phyloP scores from a whole-genome alignment of 2,329 filamentous ascomycete species.

The Cladosporium sp. region DNA sequence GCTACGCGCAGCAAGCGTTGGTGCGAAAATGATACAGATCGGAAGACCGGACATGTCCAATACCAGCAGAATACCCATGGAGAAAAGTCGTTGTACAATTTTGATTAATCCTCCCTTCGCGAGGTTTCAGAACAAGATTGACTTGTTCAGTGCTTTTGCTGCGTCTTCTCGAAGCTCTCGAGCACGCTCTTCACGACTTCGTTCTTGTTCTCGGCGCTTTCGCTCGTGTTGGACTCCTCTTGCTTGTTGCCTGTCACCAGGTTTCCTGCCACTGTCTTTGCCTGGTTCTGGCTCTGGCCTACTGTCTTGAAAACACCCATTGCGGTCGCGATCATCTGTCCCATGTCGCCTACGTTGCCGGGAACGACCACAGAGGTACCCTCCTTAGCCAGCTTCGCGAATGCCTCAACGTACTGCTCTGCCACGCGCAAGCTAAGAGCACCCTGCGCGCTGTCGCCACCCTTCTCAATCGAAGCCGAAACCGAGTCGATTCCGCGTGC shows the following conservation, averaged over 20 bases:
- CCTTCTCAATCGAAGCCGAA: slow-evolving; percentile 68
- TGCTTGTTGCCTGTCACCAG: slow-evolving; percentile 17
- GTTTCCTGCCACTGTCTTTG: slow-evolving; percentile 64
- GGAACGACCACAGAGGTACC: slow-evolving; percentile 94
- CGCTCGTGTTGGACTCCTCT: slow-evolving; percentile 19
- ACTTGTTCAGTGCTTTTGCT: slow-evolving; percentile 37
- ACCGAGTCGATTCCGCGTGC: slow-evolving; percentile 87
- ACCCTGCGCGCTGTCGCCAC: slow-evolving; percentile 73
- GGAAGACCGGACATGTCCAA: not conserved
- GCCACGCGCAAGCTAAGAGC: slow-evolving; percentile 87
- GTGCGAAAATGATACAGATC: not conserved
- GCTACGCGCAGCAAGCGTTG: not conserved
- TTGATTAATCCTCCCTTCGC: not conserved
- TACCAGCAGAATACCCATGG: not conserved
- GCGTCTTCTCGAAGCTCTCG: slow-evolving; percentile 43
- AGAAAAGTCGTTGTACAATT: not conserved
- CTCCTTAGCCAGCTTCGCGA: slow-evolving; percentile 88
- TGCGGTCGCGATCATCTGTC: slow-evolving; percentile 93
- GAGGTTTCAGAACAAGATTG: not conserved
- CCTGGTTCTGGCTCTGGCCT: slow-evolving; percentile 77
- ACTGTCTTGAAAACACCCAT: slow-evolving; percentile 96
- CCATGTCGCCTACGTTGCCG: slow-evolving; percentile 94
- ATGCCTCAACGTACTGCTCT: slow-evolving; percentile 97
- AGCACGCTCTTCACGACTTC: slow-evolving; percentile 44
- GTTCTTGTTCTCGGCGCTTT: slow-evolving; percentile 27